Evolutionary conservation across 495 filamentous ascomycete genomes (phyloP), one percentile per base, ranked within the genome.

Genomic region (Clavariopsis aquatica): DNA sequence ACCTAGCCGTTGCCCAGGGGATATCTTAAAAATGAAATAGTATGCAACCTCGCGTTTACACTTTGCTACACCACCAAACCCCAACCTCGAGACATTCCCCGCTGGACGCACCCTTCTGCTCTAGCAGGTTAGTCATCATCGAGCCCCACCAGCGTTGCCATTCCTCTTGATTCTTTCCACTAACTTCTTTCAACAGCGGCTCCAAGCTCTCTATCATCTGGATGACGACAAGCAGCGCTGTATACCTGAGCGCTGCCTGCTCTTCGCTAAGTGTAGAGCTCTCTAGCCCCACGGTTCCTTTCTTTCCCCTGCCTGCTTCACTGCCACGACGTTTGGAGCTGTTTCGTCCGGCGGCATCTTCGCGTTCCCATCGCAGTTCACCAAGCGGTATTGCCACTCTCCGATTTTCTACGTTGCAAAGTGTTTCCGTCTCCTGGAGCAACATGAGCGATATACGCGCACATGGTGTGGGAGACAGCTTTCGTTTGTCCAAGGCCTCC

Each of bases 81-180:
- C 92, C 93, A 60, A 94, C 84, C 80, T 97, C 93, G 47, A 98
- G 77, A 75, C 92, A 95, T 77, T 98, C 93, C 45, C 93, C 91
- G 78, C 85, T 90, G 34, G 85, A 84, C 24, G 91, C 85, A 22
- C 91, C 89, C 47, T 86, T 85, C 62, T 90, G 84, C 71, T 89
- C 87, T 65, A 96, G 81, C 72, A 96, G 78, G 77, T 92, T 89
- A 45, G 83, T 83, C 80, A 88, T 93, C 88, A 96, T 89, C 68
- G 87, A 89, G 34, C 88, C 85, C 79, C 89, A 86, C 93, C 92
- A 96, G 43, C 85, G 79, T 74, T 96, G 90, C 92, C 91, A 98
- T 76, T 96, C 93, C 65, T 95, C 90, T 70, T 88, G 85, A 69
- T 87, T 88, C 79, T 96, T 94, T 26, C 86, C 89, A 69, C 89